Base-by-base conservation (phyloP, 2,329 filamentous ascomycete genomes). In the Grosmannia serpens region DNA sequence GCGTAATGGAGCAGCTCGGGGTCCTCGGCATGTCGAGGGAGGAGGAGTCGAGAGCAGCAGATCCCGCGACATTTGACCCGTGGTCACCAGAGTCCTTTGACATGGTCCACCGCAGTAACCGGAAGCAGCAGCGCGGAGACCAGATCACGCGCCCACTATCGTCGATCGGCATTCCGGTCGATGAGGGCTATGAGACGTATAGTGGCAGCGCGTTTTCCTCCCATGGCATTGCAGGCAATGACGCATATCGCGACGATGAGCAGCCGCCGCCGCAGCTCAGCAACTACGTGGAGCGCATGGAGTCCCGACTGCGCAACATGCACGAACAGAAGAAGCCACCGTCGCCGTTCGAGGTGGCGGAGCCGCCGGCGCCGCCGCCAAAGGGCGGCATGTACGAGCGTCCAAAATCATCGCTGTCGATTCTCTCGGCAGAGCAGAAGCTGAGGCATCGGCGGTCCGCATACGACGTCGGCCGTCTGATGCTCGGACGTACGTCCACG, bases 21-120 rank as follows among this genome's bases (percentile, higher is more conserved):
- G 91, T 91, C 61, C 89, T 99, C 77, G 86, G 86, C 22, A 77
- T 86, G 65, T 76, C 81, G 49, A 78, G 79, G 58, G 76, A 81
- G 38, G 33, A 35, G 26, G 49, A 52, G 49, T 33, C 58, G 22
- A 38, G 57, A 35, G 78, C 81, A 31, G 79, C 83, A 1, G 77
- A 83, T 49, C 74, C 79, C 0, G 75, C 81, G 0, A 75, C 81
- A 0, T 71, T 84, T 10, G 83, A 90, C 67, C 86, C 91, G 5
- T 99, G 94, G 94, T 94, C 91, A 0, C 91, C 91, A 0, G 91
- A 96, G 66, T 89, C 86, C 9, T 96, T 95, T 66, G 86, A 82
- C 59, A 72, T 81, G 69, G 71, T 80, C 3, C 71, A 73, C 50
- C 73, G 73, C 53, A 70, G 70, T n/a, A 75, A 73, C 22, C 69